A percentile compares a stretch with the other conserved stretches of the same genome.
These are phyloP conservation scores for maize (Zea mays) DNA, from an alignment of 176 grass and related monocot genomes.

Conservation along the genomic window Zm-B73-REFERENCE-NAM-5.0 NC_050105.1:121564001-121564500, in stretches of 20 bases:
- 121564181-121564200: constrained; percentile 40
- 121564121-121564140: constrained; percentile 65
- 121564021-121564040: constrained; percentile 94
- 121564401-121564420: constrained; percentile 96
- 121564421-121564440: constrained; percentile 77
- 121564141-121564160: constrained; percentile 74
- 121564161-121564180: constrained; percentile 86
- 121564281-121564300: neutral
- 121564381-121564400: constrained; percentile 92
- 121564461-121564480: constrained; percentile 87
- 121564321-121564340: constrained; percentile 36
- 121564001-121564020: constrained; percentile 92
- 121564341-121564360: constrained; percentile 80
- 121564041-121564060: constrained; percentile 99
- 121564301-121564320: neutral
- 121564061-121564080: constrained; percentile 93
- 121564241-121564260: neutral
- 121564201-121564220: constrained; percentile 27
- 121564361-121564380: constrained; percentile 76
- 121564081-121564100: constrained; percentile 94
- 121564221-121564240: neutral
- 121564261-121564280: neutral
- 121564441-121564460: constrained; percentile 78
- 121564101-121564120: constrained; percentile 66
- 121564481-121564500: constrained; percentile 90